These are phyloP conservation scores for Dactylis glomerata DNA, from an alignment of 176 grass and related monocot species.

Conservation along the genomic window DNA sequence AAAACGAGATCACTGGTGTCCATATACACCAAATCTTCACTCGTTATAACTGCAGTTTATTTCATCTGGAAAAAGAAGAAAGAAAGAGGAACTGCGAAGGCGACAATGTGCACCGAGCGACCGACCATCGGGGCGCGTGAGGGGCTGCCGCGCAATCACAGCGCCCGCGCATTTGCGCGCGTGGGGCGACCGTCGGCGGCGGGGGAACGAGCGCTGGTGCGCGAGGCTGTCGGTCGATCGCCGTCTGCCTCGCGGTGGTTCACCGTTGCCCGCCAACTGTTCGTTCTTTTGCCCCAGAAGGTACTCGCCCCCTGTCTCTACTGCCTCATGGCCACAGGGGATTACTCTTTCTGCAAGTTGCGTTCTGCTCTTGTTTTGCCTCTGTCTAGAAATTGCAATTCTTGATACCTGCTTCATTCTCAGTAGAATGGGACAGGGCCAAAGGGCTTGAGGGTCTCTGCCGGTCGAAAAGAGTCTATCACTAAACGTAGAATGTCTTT, in stretches of 20 bases:
- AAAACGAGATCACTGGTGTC: too few species aligned
- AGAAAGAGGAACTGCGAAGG: too few species aligned
- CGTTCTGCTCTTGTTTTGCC: neutral
- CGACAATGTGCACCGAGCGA: too few species aligned
- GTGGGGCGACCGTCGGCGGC: neutral
- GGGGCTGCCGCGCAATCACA: neutral
- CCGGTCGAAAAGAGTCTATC: neutral
- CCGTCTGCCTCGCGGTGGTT: neutral
- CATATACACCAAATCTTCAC: too few species aligned
- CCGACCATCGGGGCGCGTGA: too few species aligned
- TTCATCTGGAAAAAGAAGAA: too few species aligned
- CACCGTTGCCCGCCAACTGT: conserved; percentile 1
- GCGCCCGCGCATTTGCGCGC: neutral
- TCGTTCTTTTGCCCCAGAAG: conserved; percentile 19
- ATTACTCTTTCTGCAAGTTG: neutral
- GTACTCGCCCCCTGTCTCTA: neutral
- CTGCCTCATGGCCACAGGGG: neutral
- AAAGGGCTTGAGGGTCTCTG: neutral
- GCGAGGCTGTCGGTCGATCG: neutral
- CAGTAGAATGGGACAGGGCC: neutral
- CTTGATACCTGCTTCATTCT: neutral
- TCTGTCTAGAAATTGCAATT: neutral
- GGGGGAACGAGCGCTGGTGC: neutral
- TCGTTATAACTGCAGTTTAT: too few species aligned
- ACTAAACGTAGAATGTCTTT: neutral